A percentile compares a stretch with the other conserved stretches of the same genome.
Evolutionary conservation across 1,284 basidiomycete genomes (phyloP).

Genomic region (Phaffia rhodozyma): DNA sequence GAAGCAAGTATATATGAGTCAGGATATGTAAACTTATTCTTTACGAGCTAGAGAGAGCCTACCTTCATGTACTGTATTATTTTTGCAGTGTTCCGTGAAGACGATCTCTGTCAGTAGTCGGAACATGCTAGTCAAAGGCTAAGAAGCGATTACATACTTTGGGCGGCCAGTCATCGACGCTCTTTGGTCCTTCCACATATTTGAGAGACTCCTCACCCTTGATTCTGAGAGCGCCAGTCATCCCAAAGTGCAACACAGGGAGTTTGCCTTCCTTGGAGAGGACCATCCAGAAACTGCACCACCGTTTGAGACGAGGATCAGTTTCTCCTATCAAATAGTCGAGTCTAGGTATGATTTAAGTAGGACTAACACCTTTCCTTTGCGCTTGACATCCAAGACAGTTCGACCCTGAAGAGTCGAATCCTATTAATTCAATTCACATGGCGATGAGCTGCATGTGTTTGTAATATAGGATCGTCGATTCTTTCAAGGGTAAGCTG

Average conservation of each 20-base stretch:
- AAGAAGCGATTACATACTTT: background rate
- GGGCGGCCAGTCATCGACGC: slow-evolving; percentile 58
- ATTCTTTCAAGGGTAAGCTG: background rate
- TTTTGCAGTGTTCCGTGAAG: background rate
- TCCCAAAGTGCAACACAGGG: slow-evolving; percentile 60
- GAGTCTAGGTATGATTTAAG: background rate
- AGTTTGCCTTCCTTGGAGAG: slow-evolving; percentile 36
- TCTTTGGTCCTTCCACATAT: slow-evolving; percentile 49
- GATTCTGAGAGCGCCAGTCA: slow-evolving; percentile 66
- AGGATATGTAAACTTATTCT: slow-evolving; percentile 2
- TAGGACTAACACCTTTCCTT: slow-evolving; percentile 6
- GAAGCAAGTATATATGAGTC: background rate
- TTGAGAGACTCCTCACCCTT: slow-evolving; percentile 51
- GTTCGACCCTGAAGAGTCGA: background rate
- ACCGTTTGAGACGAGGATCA: background rate
- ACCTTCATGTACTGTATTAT: slow-evolving; percentile 52
- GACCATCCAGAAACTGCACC: slow-evolving; percentile 6
- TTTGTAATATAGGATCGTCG: too few relatives aligned
- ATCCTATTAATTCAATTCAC: background rate
- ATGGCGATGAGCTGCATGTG: slow-evolving; percentile 24
- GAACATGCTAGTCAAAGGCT: background rate
- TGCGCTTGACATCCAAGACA: background rate
- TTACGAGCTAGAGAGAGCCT: slow-evolving; percentile 15
- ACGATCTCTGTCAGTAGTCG: background rate
- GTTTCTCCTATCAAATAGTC: background rate